Evolutionary conservation across 148 eudicot species (phyloP).

Genomic region (Silene conica): DNA sequence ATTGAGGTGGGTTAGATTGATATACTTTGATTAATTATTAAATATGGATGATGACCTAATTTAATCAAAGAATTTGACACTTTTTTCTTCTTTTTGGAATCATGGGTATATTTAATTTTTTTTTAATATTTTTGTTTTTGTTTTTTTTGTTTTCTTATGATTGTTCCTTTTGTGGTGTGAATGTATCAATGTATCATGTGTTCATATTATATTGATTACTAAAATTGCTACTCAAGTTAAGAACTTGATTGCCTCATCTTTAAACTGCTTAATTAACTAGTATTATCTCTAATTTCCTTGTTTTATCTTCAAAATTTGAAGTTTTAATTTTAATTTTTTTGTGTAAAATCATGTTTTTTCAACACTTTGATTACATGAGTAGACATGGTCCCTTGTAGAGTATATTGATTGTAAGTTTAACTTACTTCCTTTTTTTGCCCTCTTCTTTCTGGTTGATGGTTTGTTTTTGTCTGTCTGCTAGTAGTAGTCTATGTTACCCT

Average conservation of each 20-base stretch:
- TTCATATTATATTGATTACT: constrained; percentile 20
- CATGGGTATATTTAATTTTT: constrained; percentile 10
- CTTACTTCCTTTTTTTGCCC: not conserved
- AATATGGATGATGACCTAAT: constrained; percentile 11
- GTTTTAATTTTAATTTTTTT: constrained; percentile 5
- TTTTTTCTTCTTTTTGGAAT: constrained; percentile 28
- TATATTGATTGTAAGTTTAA: not conserved
- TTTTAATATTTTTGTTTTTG: not conserved
- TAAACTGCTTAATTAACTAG: not conserved
- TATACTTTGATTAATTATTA: not conserved
- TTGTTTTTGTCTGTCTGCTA: not conserved
- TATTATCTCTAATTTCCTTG: not conserved
- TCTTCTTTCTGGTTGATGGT: not conserved
- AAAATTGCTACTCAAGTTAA: constrained; percentile 29
- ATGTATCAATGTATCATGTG: constrained; percentile 1
- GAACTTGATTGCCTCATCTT: constrained; percentile 22
- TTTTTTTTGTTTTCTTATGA: constrained; percentile 4
- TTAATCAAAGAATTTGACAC: constrained; percentile 26
- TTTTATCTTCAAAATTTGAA: not conserved
- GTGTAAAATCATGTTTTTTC: constrained; percentile 3
- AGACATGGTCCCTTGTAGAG: not conserved
- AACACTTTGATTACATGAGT: not conserved
- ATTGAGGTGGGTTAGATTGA: constrained; percentile 8
- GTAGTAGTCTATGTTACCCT: no score
- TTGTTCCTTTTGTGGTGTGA: constrained; percentile 24